A percentile compares a stretch with the other conserved stretches of the same genome.
phyloP scores from a whole-genome alignment of 1,284 basidiomycete species.

The Sporisorium exsertum region DNA sequence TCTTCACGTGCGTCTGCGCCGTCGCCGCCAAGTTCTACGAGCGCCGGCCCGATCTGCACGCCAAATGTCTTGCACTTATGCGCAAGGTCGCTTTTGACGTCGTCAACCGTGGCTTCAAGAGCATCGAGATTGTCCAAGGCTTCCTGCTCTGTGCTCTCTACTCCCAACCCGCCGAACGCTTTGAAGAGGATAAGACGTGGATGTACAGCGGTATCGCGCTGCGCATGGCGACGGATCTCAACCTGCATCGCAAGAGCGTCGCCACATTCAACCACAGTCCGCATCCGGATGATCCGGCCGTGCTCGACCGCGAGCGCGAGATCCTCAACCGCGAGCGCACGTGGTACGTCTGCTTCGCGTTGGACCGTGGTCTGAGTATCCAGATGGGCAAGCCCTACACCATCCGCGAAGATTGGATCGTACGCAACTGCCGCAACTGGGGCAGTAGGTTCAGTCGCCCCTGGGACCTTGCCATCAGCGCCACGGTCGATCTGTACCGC shows the following conservation, averaged over 20 bases:
- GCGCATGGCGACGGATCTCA: slow-evolving; percentile 94
- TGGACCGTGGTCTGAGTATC: slow-evolving; percentile 84
- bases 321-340: slow-evolving; percentile 93
- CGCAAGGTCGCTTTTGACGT: slow-evolving; percentile 85
- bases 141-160: slow-evolving; percentile 70
- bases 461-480: slow-evolving; percentile 66
- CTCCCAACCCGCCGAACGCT: slow-evolving; percentile 72
- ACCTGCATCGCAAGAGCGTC: slow-evolving; percentile 87
- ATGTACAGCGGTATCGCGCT: slow-evolving; percentile 71
- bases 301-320: slow-evolving; percentile 78
- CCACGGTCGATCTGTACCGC: slow-evolving; percentile 56
- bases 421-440: slow-evolving; percentile 81
- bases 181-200: slow-evolving; percentile 98
- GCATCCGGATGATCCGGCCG: slow-evolving; percentile 63
- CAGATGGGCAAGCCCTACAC: slow-evolving; percentile 92
- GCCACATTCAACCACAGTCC: slow-evolving; percentile 72
- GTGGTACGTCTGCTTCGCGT: slow-evolving; percentile 89
- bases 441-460: slow-evolving; percentile 59
- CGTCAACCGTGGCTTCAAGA: slow-evolving; percentile 83
- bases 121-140: slow-evolving; percentile 77
- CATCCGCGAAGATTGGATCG: slow-evolving; percentile 87
- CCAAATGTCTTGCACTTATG: slow-evolving; percentile 82
- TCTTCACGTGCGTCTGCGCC: slow-evolving; percentile 78
- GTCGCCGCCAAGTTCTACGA: slow-evolving; percentile 91
- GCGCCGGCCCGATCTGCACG: slow-evolving; percentile 83